Conservation (phyloP, 2,329 filamentous ascomycete species). For the Eurotiales sp. region DNA sequence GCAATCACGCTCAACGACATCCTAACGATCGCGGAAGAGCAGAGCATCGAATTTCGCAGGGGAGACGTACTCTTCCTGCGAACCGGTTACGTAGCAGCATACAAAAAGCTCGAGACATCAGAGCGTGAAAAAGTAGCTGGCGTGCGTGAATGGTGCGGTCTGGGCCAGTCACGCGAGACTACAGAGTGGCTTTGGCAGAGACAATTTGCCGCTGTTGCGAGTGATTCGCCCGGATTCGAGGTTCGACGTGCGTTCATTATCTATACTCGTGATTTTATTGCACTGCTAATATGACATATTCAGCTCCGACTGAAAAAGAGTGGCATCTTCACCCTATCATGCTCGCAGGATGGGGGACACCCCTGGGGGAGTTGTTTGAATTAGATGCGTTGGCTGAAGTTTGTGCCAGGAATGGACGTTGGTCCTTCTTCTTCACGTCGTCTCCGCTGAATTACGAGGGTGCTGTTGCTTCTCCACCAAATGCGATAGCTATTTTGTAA, state of each 20-base stretch:
- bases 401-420: conserved; percentile 29
- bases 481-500: conserved; percentile 29
- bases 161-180: neutral
- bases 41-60: conserved; percentile 42
- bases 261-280: too few relatives aligned
- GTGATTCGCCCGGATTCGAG: conserved; percentile 56
- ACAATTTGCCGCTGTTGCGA: conserved; percentile 55
- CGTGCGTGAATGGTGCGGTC: conserved; percentile 44
- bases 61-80: conserved; percentile 55
- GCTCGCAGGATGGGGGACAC: conserved; percentile 37
- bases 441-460: conserved; percentile 41
- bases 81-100: conserved; percentile 34
- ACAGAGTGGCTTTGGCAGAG: conserved; percentile 55
- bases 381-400: conserved; percentile 31
- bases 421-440: conserved; percentile 45
- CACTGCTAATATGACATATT: neutral
- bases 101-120: conserved; percentile 35
- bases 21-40: conserved; percentile 38
- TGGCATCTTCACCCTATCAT: conserved; percentile 14
- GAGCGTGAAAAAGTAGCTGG: conserved; percentile 49
- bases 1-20: conserved; percentile 35
- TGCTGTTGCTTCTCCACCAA: conserved; percentile 35
- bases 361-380: conserved; percentile 36
- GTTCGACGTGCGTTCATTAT: conserved; percentile 23
- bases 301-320: conserved; percentile 8